Evolutionary conservation across 106 monocot genomes (phyloP).

Genomic region (Narthecium ossifragum): DNA sequence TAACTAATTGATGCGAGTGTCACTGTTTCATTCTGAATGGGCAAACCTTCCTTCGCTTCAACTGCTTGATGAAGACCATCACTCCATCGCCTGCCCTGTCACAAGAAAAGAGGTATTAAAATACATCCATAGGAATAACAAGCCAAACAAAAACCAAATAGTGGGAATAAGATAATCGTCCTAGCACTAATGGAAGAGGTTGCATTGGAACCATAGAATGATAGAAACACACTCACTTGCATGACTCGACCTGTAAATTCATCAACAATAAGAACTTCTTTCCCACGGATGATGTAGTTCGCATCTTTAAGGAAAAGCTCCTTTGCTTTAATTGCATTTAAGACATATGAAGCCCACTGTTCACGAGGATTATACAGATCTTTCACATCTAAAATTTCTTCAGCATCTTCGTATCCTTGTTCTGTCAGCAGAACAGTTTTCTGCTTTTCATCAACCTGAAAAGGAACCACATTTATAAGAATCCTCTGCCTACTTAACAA

Average conservation of each 20-base stretch:
- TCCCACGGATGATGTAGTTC: constrained; percentile 85
- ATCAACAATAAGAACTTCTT: constrained; percentile 96
- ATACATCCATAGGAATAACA: background rate
- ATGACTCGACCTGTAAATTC: constrained; percentile 98
- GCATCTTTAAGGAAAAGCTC: constrained; percentile 98
- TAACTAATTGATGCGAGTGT: constrained; percentile 98
- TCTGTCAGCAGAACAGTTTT: constrained; percentile 89
- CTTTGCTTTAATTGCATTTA: constrained; percentile 95
- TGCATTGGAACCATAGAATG: background rate
- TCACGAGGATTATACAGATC: constrained; percentile 96
- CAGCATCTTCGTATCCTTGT: constrained; percentile 93
- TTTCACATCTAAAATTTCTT: constrained; percentile 91
- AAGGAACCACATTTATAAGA: background rate
- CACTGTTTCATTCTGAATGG: constrained; percentile 95
- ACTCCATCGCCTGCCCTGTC: constrained; percentile 88
- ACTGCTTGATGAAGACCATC: constrained; percentile 97
- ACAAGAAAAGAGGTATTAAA: background rate
- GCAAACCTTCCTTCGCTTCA: constrained; percentile 91
- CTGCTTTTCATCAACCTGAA: constrained; percentile 98
- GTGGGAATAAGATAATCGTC: too few relatives aligned
- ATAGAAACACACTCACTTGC: constrained; percentile 50
- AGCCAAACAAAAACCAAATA: too few relatives aligned
- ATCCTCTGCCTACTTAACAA: constrained; percentile 1
- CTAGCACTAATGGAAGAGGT: too few relatives aligned
- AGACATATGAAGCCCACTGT: constrained; percentile 89